phyloP scores from a whole-genome alignment of 2,329 filamentous ascomycete species.

The Lasiodiplodia citricola region DNA sequence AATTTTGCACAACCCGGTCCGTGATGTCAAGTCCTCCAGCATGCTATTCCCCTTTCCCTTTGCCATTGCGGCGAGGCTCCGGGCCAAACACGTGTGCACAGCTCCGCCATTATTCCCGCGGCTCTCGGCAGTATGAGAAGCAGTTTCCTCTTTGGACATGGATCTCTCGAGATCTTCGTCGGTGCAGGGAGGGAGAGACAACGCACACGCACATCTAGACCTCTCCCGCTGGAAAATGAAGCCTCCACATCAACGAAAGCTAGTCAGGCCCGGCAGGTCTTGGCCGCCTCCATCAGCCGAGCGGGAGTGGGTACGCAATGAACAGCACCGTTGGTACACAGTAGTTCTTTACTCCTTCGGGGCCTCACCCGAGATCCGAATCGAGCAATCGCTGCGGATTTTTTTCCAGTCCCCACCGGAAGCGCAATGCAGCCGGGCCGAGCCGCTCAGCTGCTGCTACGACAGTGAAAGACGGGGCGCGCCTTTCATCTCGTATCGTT shows the following conservation, averaged over 20 bases:
- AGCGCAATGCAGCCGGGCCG: slow-evolving; percentile 11
- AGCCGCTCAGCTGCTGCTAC: slow-evolving; percentile 3
- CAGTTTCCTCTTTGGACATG: slow-evolving; percentile 15
- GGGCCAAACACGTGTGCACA: neutral
- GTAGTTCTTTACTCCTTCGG: neutral
- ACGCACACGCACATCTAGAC: neutral
- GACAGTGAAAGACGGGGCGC: neutral
- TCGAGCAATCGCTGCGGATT: slow-evolving; percentile 4
- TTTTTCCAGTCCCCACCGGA: slow-evolving; percentile 1
- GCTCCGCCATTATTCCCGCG: slow-evolving; percentile 6
- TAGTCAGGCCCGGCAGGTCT: neutral
- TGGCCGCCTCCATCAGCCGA: neutral
- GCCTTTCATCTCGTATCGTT: neutral
- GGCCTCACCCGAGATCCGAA: slow-evolving; percentile 3
- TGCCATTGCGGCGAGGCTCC: neutral
- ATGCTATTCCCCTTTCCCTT: neutral
- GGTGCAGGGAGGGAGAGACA: neutral
- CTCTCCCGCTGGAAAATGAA: neutral
- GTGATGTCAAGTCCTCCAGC: too few relatives aligned
- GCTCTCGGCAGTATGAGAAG: neutral
- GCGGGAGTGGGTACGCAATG: neutral
- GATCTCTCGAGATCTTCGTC: slow-evolving; percentile 1
- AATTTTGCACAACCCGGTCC: too few relatives aligned
- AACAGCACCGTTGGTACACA: neutral
- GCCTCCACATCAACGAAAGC: neutral